Conservation (phyloP, 768 basidiomycete species). For the Lentinula raphanica region DNA sequence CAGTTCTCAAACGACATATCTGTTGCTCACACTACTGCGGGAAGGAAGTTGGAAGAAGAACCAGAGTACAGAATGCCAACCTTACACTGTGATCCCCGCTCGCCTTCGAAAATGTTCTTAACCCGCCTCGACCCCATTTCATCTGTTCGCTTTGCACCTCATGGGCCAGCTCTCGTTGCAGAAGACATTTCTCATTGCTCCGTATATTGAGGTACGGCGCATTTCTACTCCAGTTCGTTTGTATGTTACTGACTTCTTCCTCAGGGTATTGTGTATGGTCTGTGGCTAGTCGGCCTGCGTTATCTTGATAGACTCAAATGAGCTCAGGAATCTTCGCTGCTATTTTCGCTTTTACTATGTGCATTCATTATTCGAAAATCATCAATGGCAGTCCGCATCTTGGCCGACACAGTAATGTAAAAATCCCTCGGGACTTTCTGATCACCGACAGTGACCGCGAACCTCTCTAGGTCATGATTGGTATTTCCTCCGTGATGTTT, state of each 20-base stretch:
- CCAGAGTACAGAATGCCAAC: neutral
- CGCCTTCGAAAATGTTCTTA: neutral
- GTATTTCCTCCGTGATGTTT: conserved; percentile 15
- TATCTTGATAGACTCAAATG: neutral
- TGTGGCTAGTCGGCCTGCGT: neutral
- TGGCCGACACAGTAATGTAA: conserved; percentile 9
- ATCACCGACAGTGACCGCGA: neutral
- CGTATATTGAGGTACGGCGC: conserved; percentile 16
- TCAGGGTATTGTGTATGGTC: conserved; percentile 5
- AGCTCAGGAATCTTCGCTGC: conserved; percentile 11
- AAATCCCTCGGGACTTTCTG: neutral
- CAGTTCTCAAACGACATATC: neutral
- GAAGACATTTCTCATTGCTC: conserved; percentile 14
- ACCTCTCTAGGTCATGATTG: conserved; percentile 12
- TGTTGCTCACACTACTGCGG: neutral
- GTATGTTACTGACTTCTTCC: neutral
- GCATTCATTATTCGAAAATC: conserved; percentile 5
- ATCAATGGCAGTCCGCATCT: neutral
- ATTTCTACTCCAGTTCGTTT: no score
- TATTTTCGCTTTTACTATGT: conserved; percentile 12
- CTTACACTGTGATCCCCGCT: no score
- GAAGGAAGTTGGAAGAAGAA: neutral
- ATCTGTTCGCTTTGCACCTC: neutral
- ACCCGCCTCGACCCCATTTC: neutral
- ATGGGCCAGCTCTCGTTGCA: conserved; percentile 14